Percentiles rank a stretch among this genome's conserved stretches.
Evolutionary conservation across 768 basidiomycete genomes (phyloP).

Genomic region (Pisolithus microcarpus): DNA sequence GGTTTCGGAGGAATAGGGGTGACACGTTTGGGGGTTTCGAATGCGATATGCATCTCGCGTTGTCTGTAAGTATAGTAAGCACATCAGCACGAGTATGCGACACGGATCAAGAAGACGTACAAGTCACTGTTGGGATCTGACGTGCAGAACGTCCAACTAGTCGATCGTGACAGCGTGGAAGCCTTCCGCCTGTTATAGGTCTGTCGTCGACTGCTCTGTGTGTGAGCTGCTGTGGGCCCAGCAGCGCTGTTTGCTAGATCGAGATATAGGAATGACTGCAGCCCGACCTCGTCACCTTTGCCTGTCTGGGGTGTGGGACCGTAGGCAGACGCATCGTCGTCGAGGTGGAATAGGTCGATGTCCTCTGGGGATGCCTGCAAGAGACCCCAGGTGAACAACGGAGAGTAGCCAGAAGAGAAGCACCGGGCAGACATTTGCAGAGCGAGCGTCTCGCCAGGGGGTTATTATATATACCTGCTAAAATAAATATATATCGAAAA

Average conservation of each 20-base stretch:
- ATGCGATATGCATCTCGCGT: no score
- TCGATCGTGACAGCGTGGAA: conserved; percentile 24
- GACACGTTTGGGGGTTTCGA: conserved; percentile 14
- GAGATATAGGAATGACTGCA: conserved; percentile 60
- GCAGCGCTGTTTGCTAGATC: conserved; percentile 52
- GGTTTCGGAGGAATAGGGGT: conserved; percentile 8
- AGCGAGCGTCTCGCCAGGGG: no score
- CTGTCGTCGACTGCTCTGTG: background rate
- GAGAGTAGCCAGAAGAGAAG: conserved; percentile 35
- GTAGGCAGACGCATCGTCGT: conserved; percentile 31
- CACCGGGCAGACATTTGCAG: background rate
- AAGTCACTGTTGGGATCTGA: conserved; percentile 6
- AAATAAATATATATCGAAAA: no score
- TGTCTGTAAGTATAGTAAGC: background rate
- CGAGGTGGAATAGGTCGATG: conserved; percentile 10
- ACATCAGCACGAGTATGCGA: background rate
- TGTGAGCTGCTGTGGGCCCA: conserved; percentile 30
- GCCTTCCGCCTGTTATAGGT: conserved; percentile 24
- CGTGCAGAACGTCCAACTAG: conserved; percentile 22
- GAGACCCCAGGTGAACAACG: conserved; percentile 60
- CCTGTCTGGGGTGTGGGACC: conserved; percentile 41
- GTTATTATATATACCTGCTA: no score
- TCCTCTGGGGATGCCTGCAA: conserved; percentile 24
- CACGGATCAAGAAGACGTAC: conserved; percentile 8
- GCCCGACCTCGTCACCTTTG: conserved; percentile 32